Evolutionary conservation across 345 rosid species (phyloP).

Genomic region (Psidium guajava): DNA sequence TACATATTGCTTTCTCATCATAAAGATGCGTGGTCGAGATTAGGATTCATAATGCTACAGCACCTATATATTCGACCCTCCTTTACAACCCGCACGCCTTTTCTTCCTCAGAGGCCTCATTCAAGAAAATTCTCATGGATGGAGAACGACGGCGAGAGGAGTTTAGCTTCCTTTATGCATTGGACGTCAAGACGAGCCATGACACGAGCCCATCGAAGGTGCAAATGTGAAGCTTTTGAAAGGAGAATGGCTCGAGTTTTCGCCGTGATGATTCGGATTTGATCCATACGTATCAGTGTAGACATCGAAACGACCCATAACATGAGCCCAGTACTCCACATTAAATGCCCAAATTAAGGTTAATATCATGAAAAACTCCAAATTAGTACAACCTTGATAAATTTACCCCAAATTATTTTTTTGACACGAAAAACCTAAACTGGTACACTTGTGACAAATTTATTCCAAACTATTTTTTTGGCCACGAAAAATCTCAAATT

Average conservation of each 20-base stretch:
- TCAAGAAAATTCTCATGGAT: background rate
- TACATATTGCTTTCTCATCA: background rate
- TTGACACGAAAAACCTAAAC: too few species aligned
- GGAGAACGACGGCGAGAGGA: background rate
- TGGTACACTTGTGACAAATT: too few species aligned
- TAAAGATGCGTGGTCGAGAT: background rate
- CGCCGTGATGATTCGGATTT: background rate
- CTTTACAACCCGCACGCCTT: background rate
- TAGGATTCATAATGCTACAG: background rate
- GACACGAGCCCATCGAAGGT: background rate
- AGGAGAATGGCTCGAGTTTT: background rate
- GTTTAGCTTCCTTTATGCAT: background rate
- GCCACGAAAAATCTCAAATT: too few species aligned
- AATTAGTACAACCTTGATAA: too few species aligned
- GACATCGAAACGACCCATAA: background rate
- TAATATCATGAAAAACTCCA: too few species aligned
- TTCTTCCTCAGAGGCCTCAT: background rate
- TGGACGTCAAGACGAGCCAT: background rate
- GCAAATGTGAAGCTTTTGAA: background rate
- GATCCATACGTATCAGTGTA: background rate
- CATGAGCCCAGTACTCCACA: too few species aligned
- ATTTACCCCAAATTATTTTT: too few species aligned
- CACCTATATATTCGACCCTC: background rate
- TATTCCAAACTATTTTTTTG: too few species aligned
- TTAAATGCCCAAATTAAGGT: too few species aligned